Conservation (phyloP, 306 rosid genomes). For the Hippophae rhamnoides region DNA sequence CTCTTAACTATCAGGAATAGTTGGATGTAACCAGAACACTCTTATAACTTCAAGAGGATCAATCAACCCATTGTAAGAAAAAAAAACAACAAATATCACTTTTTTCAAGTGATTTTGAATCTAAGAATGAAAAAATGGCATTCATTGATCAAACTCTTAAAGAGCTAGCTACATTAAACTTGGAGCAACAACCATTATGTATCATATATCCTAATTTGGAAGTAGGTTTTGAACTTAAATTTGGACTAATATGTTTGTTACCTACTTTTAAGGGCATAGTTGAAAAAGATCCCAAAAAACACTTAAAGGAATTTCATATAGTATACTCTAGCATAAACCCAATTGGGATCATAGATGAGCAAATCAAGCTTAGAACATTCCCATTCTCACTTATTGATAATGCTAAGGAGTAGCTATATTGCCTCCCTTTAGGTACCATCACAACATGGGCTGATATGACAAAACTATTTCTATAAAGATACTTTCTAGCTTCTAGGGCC, state of each 20-base stretch:
- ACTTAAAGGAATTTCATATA: neutral
- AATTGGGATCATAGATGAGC: neutral
- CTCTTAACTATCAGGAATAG: no score
- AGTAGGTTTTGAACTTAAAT: neutral
- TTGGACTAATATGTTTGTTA: neutral
- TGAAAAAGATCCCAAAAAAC: neutral
- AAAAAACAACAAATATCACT: no score
- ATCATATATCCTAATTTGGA: no score
- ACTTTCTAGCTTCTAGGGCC: neutral
- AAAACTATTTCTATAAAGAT: neutral
- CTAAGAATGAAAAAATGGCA: no score
- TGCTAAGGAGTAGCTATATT: neutral
- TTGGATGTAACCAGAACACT: no score
- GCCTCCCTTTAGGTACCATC: neutral
- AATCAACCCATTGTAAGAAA: no score
- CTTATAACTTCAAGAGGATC: no score
- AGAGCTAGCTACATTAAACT: no score
- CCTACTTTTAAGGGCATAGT: neutral
- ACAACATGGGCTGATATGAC: neutral
- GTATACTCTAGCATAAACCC: neutral
- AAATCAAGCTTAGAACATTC: neutral
- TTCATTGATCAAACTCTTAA: no score
- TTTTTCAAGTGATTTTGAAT: no score
- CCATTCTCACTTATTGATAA: neutral
- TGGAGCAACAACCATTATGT: no score